Percentiles rank a stretch among this genome's conserved stretches.
Evolutionary conservation across 1,284 basidiomycete genomes (phyloP).

Genomic region (Naganishia albida): DNA sequence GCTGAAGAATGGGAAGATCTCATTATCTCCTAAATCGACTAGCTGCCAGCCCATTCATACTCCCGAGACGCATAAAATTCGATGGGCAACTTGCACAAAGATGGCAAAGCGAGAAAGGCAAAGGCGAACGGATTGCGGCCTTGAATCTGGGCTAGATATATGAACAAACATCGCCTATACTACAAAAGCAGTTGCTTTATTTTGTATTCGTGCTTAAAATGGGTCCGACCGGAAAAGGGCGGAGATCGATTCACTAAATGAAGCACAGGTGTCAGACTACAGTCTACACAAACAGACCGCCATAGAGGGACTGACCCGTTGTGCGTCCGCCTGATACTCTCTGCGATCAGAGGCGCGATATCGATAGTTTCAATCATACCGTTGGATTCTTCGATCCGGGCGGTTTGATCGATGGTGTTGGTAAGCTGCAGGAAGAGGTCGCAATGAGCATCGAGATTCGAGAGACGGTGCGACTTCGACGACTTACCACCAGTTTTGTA

Average conservation of each 20-base stretch:
- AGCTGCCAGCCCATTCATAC: not conserved
- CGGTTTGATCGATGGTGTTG: constrained; percentile 72
- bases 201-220: constrained; percentile 6
- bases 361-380: constrained; percentile 66
- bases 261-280: not conserved
- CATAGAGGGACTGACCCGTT: constrained; percentile 69
- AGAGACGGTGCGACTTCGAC: constrained; percentile 30
- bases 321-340: constrained; percentile 94
- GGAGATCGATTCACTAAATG: constrained; percentile 34
- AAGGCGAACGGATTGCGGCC: not conserved
- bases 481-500: constrained; percentile 80
- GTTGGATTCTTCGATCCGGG: constrained; percentile 54
- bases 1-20: constrained; percentile 30
- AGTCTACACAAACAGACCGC: not conserved
- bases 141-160: not conserved
- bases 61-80: not conserved
- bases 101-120: not conserved
- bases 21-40: not conserved
- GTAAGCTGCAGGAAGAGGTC: constrained; percentile 59
- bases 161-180: constrained; percentile 1
- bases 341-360: constrained; percentile 85
- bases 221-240: constrained; percentile 39
- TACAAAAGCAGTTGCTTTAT: not conserved
- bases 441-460: not conserved
- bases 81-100: no score